Base-by-base conservation (phyloP, 139 green algal species). In the Micromonas pusilla region DNA sequence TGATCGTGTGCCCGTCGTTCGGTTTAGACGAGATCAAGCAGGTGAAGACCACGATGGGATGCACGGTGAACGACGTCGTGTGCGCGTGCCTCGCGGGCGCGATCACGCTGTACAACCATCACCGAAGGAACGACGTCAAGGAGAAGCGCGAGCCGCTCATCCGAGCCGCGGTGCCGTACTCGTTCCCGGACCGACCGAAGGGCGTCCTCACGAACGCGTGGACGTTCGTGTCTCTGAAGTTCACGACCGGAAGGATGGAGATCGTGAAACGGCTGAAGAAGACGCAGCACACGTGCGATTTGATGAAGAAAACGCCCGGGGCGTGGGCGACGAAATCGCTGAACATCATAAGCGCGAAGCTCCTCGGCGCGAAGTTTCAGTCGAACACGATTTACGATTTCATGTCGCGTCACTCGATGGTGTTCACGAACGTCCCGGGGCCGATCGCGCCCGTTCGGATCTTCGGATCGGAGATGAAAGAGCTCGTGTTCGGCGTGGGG, bases 341-440 rank as follows among this genome's bases (percentile, higher is more conserved):
- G 4, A 75, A 75, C 68, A 32, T 21, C 19, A 36, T 75, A 20
- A 26, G 6, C 37, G 33, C 20, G 26, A 63, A 57, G 45, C 45
- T 34, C 16, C 26, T 39, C 26, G 68, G 68, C 20, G 4, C 68
- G 21, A 33, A 60, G 21, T 30, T 75, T n/a, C 68, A 75, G 53
- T 23, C 21, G 6, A 16, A 75, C 36, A 63, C 33, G 34, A 6
- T 75, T 16, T 75, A 36, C 37, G 68, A 75, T 62, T 75, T 62
- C 68, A 75, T 75, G 68, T 64, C 68, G 23, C 36, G 68, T 20
- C 68, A 75, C 68, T 38, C 20, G 5, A 75, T 75, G 68, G 68
- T 75, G 9, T 75, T 75, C 25, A 75, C 68, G 16, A 75, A 75
- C 68, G 68, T 75, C 25, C 68, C 68, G 25, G 68, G 68, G 16